Base-by-base conservation (phyloP, 371 early-diverging fungal genomes). In the Mortierella sp. region DNA sequence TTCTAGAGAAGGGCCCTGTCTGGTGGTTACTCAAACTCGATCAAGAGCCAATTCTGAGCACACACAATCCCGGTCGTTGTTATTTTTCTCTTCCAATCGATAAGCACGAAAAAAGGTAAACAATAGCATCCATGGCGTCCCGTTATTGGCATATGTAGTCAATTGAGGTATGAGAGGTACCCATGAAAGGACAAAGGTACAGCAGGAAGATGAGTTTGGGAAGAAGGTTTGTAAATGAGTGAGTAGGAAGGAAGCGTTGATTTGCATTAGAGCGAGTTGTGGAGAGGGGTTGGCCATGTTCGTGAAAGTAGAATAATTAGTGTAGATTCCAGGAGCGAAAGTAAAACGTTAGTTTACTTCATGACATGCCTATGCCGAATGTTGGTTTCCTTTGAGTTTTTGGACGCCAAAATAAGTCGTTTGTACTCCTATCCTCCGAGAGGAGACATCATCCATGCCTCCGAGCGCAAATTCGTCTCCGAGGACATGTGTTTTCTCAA, bases 1-100 rank as follows among this genome's bases (percentile, higher is more conserved):
- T n/a, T 61, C 50, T 50, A 50, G 50, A 34, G 61, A 61, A 61
- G 61, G 61, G 61, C 61, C 61, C 61, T 61, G 61, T 61, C 61
- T 37, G 61, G 34, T 61, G 61, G 61, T 61, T 61, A 61, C 61
- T 61, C 61, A 61, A 61, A 24, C 2, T 2, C 50, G n/a, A 34
- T 19, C 31, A 31, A 37, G 22, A 61, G 37, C 29, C n/a, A 61
- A 61, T 34, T 5, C 10, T 31, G 61, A 61, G 37, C 48, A n/a
- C 55, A 50, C 24, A 16, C 61, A 34, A 34, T 2, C 61, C 11
- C 61, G 34, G 2, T 31, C 34, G 22, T 37, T 34, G 37, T 37
- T 37, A n/a, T 61, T 31, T 14, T 19, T 14, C 16, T 19, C 4
- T 55, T 55, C 37, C 61, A 61, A 61, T 68, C 68, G 68, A 68